A percentile compares a stretch with the other conserved stretches of the same genome.
These are phyloP conservation scores for Paecilomyces niveus DNA, from an alignment of 2,329 filamentous ascomycete genomes.

Conservation along the genomic window DNA sequence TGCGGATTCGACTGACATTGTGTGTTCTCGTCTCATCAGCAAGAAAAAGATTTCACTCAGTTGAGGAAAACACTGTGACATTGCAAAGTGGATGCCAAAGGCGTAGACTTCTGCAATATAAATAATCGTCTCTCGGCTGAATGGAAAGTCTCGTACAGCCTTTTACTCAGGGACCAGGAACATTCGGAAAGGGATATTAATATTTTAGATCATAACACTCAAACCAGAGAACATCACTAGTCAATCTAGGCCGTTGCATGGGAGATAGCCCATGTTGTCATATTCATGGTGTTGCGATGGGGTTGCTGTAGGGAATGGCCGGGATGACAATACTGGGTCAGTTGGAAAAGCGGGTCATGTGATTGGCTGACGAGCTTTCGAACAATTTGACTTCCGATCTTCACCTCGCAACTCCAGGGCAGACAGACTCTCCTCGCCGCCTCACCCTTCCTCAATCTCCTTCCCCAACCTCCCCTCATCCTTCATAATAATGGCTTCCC, in stretches of 20 bases:
- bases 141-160: not conserved
- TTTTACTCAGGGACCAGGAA: not conserved
- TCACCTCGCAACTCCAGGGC: slow-evolving; percentile 32
- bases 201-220: not conserved
- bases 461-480: slow-evolving; percentile 27
- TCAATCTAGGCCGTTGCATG: not conserved
- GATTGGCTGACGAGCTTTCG: slow-evolving; percentile 34
- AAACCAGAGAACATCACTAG: not conserved
- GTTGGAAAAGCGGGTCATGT: slow-evolving; percentile 38
- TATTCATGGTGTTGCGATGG: not conserved
- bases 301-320: slow-evolving; percentile 21
- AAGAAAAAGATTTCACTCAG: not conserved
- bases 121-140: not conserved
- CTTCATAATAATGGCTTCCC: slow-evolving; percentile 71
- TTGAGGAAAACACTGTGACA: not conserved
- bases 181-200: not conserved
- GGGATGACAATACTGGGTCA: slow-evolving; percentile 23
- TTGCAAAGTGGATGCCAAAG: not conserved
- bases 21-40: not conserved
- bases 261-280: not conserved
- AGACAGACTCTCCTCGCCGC: slow-evolving; percentile 24
- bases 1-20: no score
- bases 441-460: slow-evolving; percentile 46
- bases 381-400: slow-evolving; percentile 41
- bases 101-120: not conserved